A percentile compares a stretch with the other conserved stretches of the same genome.
Conservation (phyloP, 2,329 filamentous ascomycete species). For the Helminthosporium solani region DNA sequence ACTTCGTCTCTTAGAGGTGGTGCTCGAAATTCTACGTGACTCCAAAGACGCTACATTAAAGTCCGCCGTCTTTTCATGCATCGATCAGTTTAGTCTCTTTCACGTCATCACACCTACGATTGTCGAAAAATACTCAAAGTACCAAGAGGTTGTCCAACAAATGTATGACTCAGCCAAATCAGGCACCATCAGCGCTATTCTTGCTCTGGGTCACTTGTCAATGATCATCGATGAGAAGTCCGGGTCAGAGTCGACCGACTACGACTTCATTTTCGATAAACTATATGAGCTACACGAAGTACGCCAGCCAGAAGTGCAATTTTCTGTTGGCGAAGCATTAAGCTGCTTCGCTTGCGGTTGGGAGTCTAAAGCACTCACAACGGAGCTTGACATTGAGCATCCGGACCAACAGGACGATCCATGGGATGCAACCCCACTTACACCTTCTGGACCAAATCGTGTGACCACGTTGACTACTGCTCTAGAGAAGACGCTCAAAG, state of each 20-base stretch:
- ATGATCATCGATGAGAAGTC: slow-evolving; percentile 56
- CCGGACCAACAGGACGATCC: slow-evolving; percentile 40
- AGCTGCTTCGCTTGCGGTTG: slow-evolving; percentile 76
- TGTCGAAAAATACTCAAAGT: slow-evolving; percentile 37
- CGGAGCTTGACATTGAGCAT: slow-evolving; percentile 72
- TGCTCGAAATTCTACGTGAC: slow-evolving; percentile 55
- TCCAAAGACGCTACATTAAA: slow-evolving; percentile 58
- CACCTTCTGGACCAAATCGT: slow-evolving; percentile 35
- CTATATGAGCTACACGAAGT: slow-evolving; percentile 80
- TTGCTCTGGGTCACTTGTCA: slow-evolving; percentile 75
- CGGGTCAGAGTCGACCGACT: slow-evolving; percentile 27
- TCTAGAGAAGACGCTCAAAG: slow-evolving; percentile 70
- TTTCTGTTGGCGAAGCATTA: slow-evolving; percentile 85
- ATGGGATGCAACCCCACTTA: slow-evolving; percentile 31
- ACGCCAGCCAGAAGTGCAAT: slow-evolving; percentile 83
- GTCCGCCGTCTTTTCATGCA: slow-evolving; percentile 57
- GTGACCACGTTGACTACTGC: slow-evolving; percentile 53
- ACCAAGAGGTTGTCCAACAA: slow-evolving; percentile 58
- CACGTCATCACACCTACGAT: slow-evolving; percentile 51
- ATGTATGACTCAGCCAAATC: slow-evolving; percentile 71
- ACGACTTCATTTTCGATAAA: slow-evolving; percentile 62
- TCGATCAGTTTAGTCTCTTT: slow-evolving; percentile 64
- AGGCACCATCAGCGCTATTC: slow-evolving; percentile 78
- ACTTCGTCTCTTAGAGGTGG: slow-evolving; percentile 45
- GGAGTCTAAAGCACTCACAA: slow-evolving; percentile 75